Evolutionary conservation across 805 yeast species (phyloP).

Genomic region (Geotrichum ghanense): DNA sequence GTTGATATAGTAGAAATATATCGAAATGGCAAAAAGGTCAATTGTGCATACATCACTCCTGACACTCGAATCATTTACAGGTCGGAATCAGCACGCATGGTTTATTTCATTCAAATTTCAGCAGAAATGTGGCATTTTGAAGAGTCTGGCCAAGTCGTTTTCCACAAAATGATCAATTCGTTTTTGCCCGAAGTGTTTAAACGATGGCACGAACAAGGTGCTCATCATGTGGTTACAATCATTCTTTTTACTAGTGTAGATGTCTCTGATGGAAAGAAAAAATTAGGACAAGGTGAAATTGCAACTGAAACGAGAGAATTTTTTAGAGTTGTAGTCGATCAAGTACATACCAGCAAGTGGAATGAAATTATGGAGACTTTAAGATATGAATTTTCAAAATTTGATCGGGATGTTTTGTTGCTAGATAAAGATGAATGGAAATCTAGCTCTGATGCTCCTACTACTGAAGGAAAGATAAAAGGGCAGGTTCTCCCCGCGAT

Average conservation of each 20-base stretch:
- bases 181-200: conserved; percentile 80
- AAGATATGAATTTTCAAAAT: conserved; percentile 72
- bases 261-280: conserved; percentile 16
- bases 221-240: conserved; percentile 86
- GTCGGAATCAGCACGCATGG: conserved; percentile 79
- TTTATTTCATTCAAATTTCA: conserved; percentile 78
- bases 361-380: conserved; percentile 80
- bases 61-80: conserved; percentile 75
- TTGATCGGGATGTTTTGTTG: conserved; percentile 61
- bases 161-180: conserved; percentile 86
- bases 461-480: conserved; percentile 30
- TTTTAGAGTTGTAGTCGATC: conserved; percentile 90
- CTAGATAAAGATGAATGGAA: conserved; percentile 24
- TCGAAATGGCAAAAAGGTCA: conserved; percentile 53
- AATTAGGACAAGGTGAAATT: conserved; percentile 57
- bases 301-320: conserved; percentile 62
- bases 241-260: conserved; percentile 80
- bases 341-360: conserved; percentile 83
- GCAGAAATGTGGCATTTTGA: conserved; percentile 98
- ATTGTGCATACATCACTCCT: conserved; percentile 64
- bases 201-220: conserved; percentile 75
- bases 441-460: neutral
- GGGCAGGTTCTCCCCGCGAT: conserved; percentile 75
- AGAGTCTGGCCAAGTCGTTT: conserved; percentile 89
- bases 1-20: conserved; percentile 54